Evolutionary conservation across 805 yeast species (phyloP).

Genomic region (Starmera amethionina): DNA sequence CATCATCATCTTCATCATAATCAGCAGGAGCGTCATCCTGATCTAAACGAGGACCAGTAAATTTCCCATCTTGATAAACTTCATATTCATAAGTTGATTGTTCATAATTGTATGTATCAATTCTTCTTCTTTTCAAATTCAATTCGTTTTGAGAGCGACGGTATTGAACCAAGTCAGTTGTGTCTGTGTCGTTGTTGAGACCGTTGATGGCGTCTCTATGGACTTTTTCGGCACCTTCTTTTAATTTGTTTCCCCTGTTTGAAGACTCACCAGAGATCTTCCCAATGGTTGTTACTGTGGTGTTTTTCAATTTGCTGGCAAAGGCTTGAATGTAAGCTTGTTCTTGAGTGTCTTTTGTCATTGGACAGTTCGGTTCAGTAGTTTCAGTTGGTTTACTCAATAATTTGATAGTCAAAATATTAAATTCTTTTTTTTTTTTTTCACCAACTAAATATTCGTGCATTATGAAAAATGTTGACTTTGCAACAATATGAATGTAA

Average conservation of each 20-base stretch:
- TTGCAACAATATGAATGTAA: too few species aligned
- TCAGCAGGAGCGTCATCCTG: too few species aligned
- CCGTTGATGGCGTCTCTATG: conserved; percentile 34
- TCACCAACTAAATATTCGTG: too few species aligned
- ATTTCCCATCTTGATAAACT: conserved; percentile 1
- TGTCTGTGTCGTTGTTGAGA: conserved; percentile 18
- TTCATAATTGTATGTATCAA: conserved; percentile 8
- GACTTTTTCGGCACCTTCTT: conserved; percentile 36
- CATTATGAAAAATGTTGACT: too few species aligned
- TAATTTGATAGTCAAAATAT: too few species aligned
- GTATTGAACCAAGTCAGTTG: conserved; percentile 15
- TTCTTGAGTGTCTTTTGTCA: too few species aligned
- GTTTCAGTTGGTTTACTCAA: too few species aligned
- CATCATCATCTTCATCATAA: conserved; percentile 24
- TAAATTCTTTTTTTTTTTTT: too few species aligned
- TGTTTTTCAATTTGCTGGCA: conserved; percentile 8
- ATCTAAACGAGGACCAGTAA: conserved; percentile 6
- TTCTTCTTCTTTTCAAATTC: conserved; percentile 18
- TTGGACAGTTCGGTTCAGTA: too few species aligned
- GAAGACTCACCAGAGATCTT: conserved; percentile 25
- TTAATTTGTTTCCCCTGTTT: conserved; percentile 51
- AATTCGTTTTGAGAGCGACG: conserved; percentile 22
- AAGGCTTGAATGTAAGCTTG: too few species aligned
- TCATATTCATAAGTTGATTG: too few species aligned
- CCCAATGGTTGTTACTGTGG: conserved; percentile 5